Evolutionary conservation across 106 monocot genomes (phyloP).

Genomic region (Agapanthus africanus): DNA sequence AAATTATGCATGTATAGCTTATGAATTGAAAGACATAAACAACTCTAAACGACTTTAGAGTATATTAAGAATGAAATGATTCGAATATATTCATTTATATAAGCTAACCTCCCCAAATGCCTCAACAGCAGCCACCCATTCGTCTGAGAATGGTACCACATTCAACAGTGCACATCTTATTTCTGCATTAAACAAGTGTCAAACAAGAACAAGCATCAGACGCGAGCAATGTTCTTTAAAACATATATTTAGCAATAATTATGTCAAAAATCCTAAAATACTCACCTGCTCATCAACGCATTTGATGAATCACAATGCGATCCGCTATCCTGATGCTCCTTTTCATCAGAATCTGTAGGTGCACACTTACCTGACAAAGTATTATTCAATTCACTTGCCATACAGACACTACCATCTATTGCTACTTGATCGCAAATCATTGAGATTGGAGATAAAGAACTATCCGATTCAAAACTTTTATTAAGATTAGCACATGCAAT

Average conservation of each 20-base stretch:
- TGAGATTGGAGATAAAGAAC: slow-evolving; percentile 7
- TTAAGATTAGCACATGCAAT: background rate
- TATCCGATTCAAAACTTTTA: background rate
- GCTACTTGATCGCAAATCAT: slow-evolving; percentile 4
- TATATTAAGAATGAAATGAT: no score
- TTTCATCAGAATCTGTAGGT: background rate
- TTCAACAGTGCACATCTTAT: slow-evolving; percentile 20
- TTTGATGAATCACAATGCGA: slow-evolving; percentile 5
- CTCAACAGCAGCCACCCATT: slow-evolving; percentile 80
- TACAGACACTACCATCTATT: background rate
- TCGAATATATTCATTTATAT: no score
- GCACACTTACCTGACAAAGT: slow-evolving; percentile 3
- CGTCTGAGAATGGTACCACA: slow-evolving; percentile 76
- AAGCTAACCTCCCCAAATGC: slow-evolving; percentile 73
- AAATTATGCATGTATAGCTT: no score
- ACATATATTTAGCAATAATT: background rate
- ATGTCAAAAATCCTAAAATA: background rate
- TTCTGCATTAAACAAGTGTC: slow-evolving; percentile 17
- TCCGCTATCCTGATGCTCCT: background rate
- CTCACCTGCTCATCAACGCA: slow-evolving; percentile 18
- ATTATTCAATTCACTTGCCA: background rate
- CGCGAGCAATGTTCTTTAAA: background rate
- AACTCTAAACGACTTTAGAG: no score
- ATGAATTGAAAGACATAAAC: no score
- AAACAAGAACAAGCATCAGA: background rate